Evolutionary conservation across 2,329 filamentous ascomycete genomes (phyloP), one percentile per base, ranked within the genome.

Genomic region (Aspergillus sp.): DNA sequence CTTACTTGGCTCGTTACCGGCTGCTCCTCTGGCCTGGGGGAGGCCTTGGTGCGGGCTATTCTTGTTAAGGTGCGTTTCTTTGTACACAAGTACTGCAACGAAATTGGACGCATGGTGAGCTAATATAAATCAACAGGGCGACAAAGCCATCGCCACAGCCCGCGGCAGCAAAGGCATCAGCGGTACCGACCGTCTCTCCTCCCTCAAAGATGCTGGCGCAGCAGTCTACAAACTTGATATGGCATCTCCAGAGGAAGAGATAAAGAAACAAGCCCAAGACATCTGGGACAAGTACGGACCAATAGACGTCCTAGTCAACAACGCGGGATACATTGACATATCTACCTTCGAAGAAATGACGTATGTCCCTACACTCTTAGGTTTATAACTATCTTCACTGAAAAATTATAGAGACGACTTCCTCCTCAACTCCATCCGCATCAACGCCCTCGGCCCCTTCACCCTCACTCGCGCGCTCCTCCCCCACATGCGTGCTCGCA

Each of bases 391-490:
- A 25, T 25, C 6, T 7, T 10, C 28, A 30, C 8, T 9, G 2
- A 30, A 10, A 10, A 10, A 3, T 5, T 12, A 5, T 32, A 56
- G 36, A 1, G 32, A 57, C 4, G 19, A 55, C 4, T 36, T 54
- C 48, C 30, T 52, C 6, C 12, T 39, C 25, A 25, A 51, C 10
- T 36, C 43, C 12, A 30, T 59, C 25, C 32, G 17, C 7, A 59
- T 41, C 25, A 58, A 63, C n/a, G 49, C 50, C 12, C 70, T 79
- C 23, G 78, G 76, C 38, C 63, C 72, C 30, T 67, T 79, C 56
- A 78, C 76, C 61, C 57, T 79, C 13, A 74, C 73, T 2, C 72
- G 72, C 15, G 70, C 74, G 41, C 60, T 78, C 30, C 61, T 80
- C 1, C 77, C 73, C 1, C 65, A 75, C 59, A 73, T 80, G 66